Evolutionary conservation across 2,329 filamentous ascomycete genomes (phyloP).

Genomic region (Fusarium graminum): DNA sequence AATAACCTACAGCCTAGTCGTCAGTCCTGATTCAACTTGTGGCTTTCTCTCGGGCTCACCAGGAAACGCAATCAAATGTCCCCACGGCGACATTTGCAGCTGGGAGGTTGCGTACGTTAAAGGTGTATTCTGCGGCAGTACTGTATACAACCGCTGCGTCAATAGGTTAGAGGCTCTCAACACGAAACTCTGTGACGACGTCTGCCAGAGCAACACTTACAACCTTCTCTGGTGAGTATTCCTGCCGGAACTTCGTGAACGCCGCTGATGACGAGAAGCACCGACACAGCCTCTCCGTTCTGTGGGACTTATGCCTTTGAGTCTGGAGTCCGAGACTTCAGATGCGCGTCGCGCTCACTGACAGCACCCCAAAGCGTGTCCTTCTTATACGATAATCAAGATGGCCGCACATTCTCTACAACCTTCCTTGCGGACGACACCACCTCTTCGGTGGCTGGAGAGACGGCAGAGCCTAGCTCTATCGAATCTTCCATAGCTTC

Average conservation of each 20-base stretch:
- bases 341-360: conserved; percentile 19
- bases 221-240: conserved; percentile 35
- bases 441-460: not conserved
- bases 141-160: conserved; percentile 5
- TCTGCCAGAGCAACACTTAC: conserved; percentile 34
- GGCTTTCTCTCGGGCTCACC: conserved; percentile 33
- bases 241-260: accelerated
- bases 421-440: not conserved
- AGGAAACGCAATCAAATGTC: conserved; percentile 35
- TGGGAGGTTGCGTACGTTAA: conserved; percentile 18
- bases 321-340: conserved; percentile 18
- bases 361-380: conserved; percentile 19
- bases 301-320: conserved; percentile 32
- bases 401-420: conserved; percentile 4
- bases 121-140: conserved; percentile 20
- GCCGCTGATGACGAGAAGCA: not conserved
- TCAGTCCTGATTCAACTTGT: conserved; percentile 28
- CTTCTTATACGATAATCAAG: conserved; percentile 24
- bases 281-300: conserved; percentile 24
- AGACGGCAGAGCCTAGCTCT: not conserved
- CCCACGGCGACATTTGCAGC: conserved; percentile 11
- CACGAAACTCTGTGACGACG: conserved; percentile 25
- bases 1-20: conserved; percentile 21
- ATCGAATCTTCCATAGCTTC: not conserved
- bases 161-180: not conserved